Evolutionary conservation across 257 asterid genomes (phyloP), one percentile per base, ranked within the genome.

Genomic region (Catharanthus roseus): DNA sequence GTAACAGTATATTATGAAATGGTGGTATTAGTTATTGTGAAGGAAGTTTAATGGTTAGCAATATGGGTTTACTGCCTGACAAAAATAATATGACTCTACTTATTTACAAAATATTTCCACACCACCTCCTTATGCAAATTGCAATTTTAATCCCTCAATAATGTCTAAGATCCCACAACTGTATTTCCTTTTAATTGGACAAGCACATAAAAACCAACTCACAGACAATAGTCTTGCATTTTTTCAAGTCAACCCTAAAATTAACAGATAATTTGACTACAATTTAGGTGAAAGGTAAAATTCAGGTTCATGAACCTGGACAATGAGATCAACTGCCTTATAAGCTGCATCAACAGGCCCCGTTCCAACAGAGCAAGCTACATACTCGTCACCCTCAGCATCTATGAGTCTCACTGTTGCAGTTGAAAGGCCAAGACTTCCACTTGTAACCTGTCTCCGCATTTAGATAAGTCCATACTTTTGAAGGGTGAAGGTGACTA

Each of bases 261-360:
- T 21, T 47, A 33, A 72, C 15, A 34, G 29, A 11, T 10, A 24
- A 36, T 13, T 21, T 45, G 36, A 54, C 42, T 54, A 24, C 66
- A 68, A 63, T 62, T 69, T 61, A 3, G 63, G 56, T 23, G 64
- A 45, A 19, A 71, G 23, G 16, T 38, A 76, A 64, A 56, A 69
- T 70, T 28, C 49, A 74, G 66, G 77, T 56, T 76, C 54, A 45
- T 83, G 49, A 41, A 93, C 99, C 97, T 93, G 85, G 62, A 87
- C 90, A 79, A 86, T 74, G 72, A 83, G 88, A 83, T 93, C 99
- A 83, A 91, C 88, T 18, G 97, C 97, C 83, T 89, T 89, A 61
- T 91, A 93, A 41, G 97, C 96, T 47, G 99, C 97, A 82, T 91
- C 97, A 75, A 93, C 96, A 2, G 99, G 99, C 70, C 99, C 99